Evolutionary conservation across 768 basidiomycete genomes (phyloP), one percentile per base, ranked within the genome.

Genomic region (Boletus huronensis): DNA sequence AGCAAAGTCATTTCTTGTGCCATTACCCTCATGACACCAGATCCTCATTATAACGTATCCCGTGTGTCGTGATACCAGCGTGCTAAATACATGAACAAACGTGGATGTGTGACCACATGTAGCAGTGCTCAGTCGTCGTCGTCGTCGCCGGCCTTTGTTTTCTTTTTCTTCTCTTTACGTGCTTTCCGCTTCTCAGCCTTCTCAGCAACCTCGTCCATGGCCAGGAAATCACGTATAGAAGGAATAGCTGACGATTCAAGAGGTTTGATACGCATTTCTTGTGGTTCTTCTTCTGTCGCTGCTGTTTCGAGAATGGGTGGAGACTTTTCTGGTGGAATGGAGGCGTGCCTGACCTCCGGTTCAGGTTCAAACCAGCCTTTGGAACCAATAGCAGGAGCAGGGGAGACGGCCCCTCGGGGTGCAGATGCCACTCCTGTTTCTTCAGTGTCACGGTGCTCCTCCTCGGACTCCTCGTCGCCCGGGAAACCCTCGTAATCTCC

Each of bases 181-280:
- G 87, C 84, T 58, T 77, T 81, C 58, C 85, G 77, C 67, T 91
- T 90, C 52, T 85, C 81, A 14, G 77, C 77, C 54, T 80, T 79
- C 58, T 80, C 82, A 6, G 79, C 82, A 16, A 82, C 86, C 36
- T 82, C 76, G 58, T 93, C 89, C 76, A 88, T 82, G 6, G 85
- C 87, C 36, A 98, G 73, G 55, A 97, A 78, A 28, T 91, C 88
- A 48, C 82, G 82, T 68, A 96, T 89, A 16, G 90, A 93, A 32
- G 91, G 90, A 17, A 95, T 63, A 7, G 83, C 80, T 23, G 91
- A 92, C n/a, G 90, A 87, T 48, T 79, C 76, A 16, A 98, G 81
- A 6, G 91, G 90, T 28, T 77, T 80, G 10, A 97, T 81, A 36
- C 85, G 83, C 17, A 71, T 75, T 28, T 74, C 80, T 39, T 71